Evolutionary conservation across 306 rosid genomes (phyloP).

Genomic region (Quercus suber): DNA sequence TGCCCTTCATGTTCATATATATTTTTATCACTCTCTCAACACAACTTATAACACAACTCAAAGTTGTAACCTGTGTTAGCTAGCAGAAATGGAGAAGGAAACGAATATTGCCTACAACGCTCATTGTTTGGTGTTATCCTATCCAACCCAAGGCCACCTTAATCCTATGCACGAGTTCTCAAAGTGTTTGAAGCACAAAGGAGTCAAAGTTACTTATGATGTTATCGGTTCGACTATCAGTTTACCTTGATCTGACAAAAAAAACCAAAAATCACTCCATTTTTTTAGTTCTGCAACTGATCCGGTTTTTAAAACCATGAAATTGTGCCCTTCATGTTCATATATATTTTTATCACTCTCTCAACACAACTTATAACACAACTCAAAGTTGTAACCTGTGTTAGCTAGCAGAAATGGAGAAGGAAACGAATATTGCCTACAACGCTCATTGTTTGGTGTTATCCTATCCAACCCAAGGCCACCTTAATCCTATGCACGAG

Average conservation of each 20-base stretch:
- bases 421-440: not conserved
- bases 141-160: constrained; percentile 61
- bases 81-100: not conserved
- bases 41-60: not conserved
- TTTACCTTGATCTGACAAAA: too few species aligned
- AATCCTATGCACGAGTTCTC: constrained; percentile 53
- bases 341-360: too few species aligned
- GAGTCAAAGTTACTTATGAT: not conserved
- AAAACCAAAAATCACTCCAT: too few species aligned
- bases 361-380: not conserved
- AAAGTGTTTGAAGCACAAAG: constrained; percentile 35
- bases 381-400: too few species aligned
- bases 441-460: constrained; percentile 39
- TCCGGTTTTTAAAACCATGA: too few species aligned
- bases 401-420: not conserved
- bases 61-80: too few species aligned
- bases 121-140: constrained; percentile 40
- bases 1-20: too few species aligned
- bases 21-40: too few species aligned
- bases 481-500: constrained; percentile 54
- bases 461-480: constrained; percentile 53
- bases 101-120: not conserved
- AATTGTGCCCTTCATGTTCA: too few species aligned
- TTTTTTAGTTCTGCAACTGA: too few species aligned
- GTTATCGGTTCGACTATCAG: too few species aligned